Evolutionary conservation across 139 green algal genomes (phyloP).

Genomic region (Yamagishiella unicocca): DNA sequence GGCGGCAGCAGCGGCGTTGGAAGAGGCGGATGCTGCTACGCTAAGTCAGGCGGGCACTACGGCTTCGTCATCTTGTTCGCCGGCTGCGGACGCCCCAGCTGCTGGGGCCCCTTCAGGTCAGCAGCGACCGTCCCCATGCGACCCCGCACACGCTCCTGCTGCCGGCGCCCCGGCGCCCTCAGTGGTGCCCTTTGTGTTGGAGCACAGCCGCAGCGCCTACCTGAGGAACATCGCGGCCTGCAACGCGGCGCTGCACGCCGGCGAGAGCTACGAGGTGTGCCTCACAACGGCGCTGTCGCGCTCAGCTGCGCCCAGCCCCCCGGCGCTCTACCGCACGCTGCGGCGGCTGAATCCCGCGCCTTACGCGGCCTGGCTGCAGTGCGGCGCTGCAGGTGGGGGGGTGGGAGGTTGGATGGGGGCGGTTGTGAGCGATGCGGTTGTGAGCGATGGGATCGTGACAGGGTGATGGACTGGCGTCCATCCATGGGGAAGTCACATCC

Average conservation of each 20-base stretch:
- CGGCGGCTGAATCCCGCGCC: slow-evolving; percentile 93
- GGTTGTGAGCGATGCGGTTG: too few species aligned
- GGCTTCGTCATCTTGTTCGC: too few species aligned
- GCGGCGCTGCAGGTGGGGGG: slow-evolving; percentile 56
- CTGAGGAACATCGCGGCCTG: slow-evolving; percentile 81
- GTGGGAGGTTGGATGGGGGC: neutral
- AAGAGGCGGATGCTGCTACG: neutral
- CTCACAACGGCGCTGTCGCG: slow-evolving; percentile 85
- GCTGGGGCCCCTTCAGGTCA: too few species aligned
- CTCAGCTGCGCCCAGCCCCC: slow-evolving; percentile 43
- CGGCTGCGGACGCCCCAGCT: too few species aligned
- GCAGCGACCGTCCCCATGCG: neutral
- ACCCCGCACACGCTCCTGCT: neutral
- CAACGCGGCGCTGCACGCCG: slow-evolving; percentile 78
- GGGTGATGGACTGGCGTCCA: too few species aligned
- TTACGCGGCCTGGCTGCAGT: slow-evolving; percentile 91
- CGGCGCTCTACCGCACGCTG: slow-evolving; percentile 84
- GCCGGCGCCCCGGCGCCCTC: neutral
- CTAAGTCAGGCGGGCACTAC: too few species aligned
- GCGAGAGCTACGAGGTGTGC: slow-evolving; percentile 98
- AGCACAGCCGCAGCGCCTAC: slow-evolving; percentile 74
- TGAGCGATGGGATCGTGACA: too few species aligned
- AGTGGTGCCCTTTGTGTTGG: slow-evolving; percentile 65
- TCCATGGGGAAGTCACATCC: too few species aligned
- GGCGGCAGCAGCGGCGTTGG: neutral